Percentiles rank a stretch among this genome's conserved stretches.
phyloP scores from a whole-genome alignment of 139 green algal genomes.

The Coccomyxa sp. region DNA sequence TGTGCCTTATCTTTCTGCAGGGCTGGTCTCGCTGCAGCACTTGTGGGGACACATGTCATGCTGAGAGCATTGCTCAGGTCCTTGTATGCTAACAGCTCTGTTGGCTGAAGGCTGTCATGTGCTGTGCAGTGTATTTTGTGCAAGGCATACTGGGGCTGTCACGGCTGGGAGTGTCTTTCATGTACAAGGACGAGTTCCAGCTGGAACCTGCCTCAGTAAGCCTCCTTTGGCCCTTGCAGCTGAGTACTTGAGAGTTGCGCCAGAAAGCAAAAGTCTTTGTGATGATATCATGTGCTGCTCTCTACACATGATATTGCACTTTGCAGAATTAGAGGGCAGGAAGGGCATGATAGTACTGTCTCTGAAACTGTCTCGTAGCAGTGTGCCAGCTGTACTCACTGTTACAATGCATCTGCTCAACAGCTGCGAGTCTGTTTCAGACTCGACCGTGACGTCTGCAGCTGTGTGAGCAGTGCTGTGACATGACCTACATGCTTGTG shows the following conservation, averaged over 20 bases:
- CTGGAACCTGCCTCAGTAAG: slow-evolving; percentile 79
- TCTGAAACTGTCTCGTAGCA: background rate
- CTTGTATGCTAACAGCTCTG: background rate
- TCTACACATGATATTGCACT: background rate
- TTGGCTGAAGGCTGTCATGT: background rate
- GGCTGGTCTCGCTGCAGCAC: background rate
- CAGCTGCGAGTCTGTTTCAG: background rate
- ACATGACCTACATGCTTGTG: background rate
- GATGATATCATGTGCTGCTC: too few species aligned
- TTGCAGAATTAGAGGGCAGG: background rate
- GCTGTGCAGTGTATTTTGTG: slow-evolving; percentile 90
- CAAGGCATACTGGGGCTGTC: slow-evolving; percentile 92
- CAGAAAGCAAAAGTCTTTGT: background rate
- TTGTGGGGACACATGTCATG: background rate
- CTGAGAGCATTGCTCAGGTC: background rate
- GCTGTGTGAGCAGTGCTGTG: background rate
- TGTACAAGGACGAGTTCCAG: slow-evolving; percentile 90
- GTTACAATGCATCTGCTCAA: background rate
- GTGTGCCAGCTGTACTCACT: background rate
- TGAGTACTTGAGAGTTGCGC: background rate
- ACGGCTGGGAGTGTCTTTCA: slow-evolving; percentile 81
- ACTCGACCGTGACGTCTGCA: background rate
- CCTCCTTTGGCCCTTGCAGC: background rate
- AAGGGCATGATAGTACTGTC: background rate
- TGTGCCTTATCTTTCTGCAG: too few species aligned